Conservation (phyloP, 257 asterid species). For the Nicotiana attenuata region DNA sequence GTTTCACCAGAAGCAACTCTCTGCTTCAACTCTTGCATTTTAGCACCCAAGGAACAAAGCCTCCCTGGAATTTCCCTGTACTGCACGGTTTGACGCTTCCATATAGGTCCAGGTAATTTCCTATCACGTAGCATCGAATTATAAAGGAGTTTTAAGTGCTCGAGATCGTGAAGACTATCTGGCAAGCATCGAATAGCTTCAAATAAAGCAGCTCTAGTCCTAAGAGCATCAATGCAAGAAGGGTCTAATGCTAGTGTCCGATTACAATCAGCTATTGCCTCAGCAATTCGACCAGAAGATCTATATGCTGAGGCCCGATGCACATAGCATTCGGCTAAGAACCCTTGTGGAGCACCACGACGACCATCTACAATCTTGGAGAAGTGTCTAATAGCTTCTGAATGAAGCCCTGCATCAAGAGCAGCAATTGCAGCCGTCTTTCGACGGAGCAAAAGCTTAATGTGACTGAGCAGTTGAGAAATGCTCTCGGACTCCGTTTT, state of each 20-base stretch:
- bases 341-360: constrained; percentile 69
- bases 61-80: constrained; percentile 76
- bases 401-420: constrained; percentile 57
- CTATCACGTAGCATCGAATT: constrained; percentile 62
- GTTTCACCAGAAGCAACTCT: constrained; percentile 68
- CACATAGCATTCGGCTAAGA: constrained; percentile 58
- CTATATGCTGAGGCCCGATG: constrained; percentile 58
- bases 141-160: constrained; percentile 64
- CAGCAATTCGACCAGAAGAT: constrained; percentile 57
- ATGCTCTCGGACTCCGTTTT: constrained; percentile 54
- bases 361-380: constrained; percentile 74
- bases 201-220: constrained; percentile 54
- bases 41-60: constrained; percentile 55
- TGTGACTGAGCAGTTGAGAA: constrained; percentile 63
- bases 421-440: constrained; percentile 76
- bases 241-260: constrained; percentile 63
- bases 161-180: constrained; percentile 73
- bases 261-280: constrained; percentile 74
- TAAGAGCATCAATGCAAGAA: constrained; percentile 65
- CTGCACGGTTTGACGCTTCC: constrained; percentile 61
- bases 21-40: constrained; percentile 61
- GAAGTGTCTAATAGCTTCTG: constrained; percentile 69
- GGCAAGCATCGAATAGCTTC: constrained; percentile 62
- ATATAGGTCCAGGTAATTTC: constrained; percentile 56
- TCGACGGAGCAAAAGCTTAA: constrained; percentile 66